These are phyloP conservation scores for Hydnum rufescens DNA, from an alignment of 768 basidiomycete genomes.

Conservation along the genomic window DNA sequence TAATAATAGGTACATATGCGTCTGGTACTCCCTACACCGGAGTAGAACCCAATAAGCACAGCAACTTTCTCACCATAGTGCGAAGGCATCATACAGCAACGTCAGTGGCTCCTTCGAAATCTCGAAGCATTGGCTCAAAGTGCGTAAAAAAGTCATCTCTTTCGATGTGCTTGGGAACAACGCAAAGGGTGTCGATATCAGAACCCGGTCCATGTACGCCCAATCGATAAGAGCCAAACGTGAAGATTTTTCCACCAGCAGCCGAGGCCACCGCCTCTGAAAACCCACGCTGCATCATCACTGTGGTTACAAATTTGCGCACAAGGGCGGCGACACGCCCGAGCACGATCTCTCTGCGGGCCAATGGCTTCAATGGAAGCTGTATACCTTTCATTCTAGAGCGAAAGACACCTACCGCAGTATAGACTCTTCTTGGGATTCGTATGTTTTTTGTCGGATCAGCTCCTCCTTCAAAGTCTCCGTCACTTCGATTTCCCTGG, in stretches of 20 bases:
- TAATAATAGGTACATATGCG: constrained; percentile 92
- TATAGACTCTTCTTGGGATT: constrained; percentile 71
- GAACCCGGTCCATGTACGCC: constrained; percentile 91
- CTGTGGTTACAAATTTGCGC: constrained; percentile 77
- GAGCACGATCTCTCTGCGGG: constrained; percentile 69
- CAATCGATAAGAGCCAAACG: constrained; percentile 93
- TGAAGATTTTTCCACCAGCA: constrained; percentile 97
- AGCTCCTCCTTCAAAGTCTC: constrained; percentile 80
- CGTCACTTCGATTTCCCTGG: constrained; percentile 68
- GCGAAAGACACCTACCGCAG: constrained; percentile 66
- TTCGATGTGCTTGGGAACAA: constrained; percentile 90
- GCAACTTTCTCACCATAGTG: not conserved
- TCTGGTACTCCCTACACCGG: constrained; percentile 71
- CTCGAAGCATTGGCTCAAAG: constrained; percentile 76
- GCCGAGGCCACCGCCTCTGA: constrained; percentile 74
- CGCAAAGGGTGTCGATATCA: constrained; percentile 97
- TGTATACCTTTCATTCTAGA: not conserved
- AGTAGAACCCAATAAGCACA: not conserved
- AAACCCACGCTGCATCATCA: constrained; percentile 58
- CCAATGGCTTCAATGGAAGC: not conserved
- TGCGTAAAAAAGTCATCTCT: constrained; percentile 89
- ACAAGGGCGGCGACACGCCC: constrained; percentile 77
- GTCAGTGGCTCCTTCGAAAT: constrained; percentile 65
- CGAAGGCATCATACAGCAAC: constrained; percentile 48
- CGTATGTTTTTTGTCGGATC: constrained; percentile 67